Evolutionary conservation across 768 basidiomycete species (phyloP).

Genomic region (Amanita phalloides): DNA sequence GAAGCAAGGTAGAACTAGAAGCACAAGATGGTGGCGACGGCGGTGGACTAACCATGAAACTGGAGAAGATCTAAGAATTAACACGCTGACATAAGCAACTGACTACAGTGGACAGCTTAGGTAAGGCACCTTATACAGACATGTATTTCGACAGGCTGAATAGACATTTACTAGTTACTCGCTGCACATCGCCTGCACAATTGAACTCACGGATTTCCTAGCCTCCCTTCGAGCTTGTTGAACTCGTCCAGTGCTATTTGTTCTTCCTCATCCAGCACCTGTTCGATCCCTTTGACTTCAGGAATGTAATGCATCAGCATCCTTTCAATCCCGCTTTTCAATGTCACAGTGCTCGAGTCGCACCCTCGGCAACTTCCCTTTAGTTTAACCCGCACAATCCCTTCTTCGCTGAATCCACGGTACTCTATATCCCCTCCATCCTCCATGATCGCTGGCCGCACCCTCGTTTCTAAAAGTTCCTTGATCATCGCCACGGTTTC

Average conservation of each 20-base stretch:
- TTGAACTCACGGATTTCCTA: slow-evolving; percentile 38
- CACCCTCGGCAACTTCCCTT: slow-evolving; percentile 98
- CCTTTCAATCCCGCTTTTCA: slow-evolving; percentile 94
- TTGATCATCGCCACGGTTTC: slow-evolving; percentile 99
- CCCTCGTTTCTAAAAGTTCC: slow-evolving; percentile 88
- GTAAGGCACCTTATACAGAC: slow-evolving; percentile 40
- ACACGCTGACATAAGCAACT: not conserved
- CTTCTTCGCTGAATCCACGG: slow-evolving; percentile 78
- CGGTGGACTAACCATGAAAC: slow-evolving; percentile 10
- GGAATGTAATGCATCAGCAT: slow-evolving; percentile 99
- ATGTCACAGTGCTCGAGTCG: slow-evolving; percentile 84
- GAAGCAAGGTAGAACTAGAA: not conserved
- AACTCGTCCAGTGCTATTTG: slow-evolving; percentile 82
- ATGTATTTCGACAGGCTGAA: slow-evolving; percentile 73
- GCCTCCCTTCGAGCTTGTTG: slow-evolving; percentile 68
- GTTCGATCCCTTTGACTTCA: slow-evolving; percentile 85
- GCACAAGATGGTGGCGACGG: not conserved
- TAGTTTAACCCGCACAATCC: slow-evolving; percentile 77
- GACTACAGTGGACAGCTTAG: not conserved
- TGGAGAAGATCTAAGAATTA: not conserved
- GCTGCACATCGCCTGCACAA: slow-evolving; percentile 20
- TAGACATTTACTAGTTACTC: not conserved
- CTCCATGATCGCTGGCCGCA: slow-evolving; percentile 96
- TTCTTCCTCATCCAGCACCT: slow-evolving; percentile 91
- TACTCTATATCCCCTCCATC: slow-evolving; percentile 99